Base-by-base conservation (phyloP, 208 protist species). In the Crithidia sp. region DNA sequence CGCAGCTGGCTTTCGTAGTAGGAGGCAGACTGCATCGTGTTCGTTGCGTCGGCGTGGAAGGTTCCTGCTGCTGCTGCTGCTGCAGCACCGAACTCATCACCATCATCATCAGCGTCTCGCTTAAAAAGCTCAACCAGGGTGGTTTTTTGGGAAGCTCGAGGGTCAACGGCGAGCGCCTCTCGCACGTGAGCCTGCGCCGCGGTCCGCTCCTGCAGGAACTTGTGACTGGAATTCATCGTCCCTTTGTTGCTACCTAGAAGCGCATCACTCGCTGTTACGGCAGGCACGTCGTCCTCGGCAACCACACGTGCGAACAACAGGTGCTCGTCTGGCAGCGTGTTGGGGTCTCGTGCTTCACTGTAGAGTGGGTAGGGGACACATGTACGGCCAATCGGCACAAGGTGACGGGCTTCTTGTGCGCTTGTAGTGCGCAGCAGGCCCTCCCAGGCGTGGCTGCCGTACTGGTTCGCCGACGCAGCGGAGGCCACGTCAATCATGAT, bases 341-440 rank as follows among this genome's bases (percentile, higher is more conserved):
- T 47, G 2, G 80, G 72, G 71, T 92, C 85, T 2, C 71, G 70
- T 9, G 87, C 61, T 50, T 88, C 81, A 53, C 81, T 64, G 80
- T 87, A 93, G 16, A 96, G 79, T 3, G 80, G 67, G 63, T 96
- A 96, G 13, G 91, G 91, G 43, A 85, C 91, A 53, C 74, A 83
- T 17, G 68, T 81, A 50, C 82, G 85, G 39, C 89, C 92, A 28
- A 95, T 74, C 39, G 82, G 83, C 14, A 96, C 81, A 28, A 86
- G 91, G 41, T 86, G 85, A 28, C 84, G 67, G 7, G 75, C 77
- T 13, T 58, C 74, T 17, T 73, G 59, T 3, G 65, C 66, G 45
- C 75, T 75, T 43, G 55, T 77, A 40, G 75, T 63, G 59, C 88
- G 86, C 70, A 95, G 74, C 50, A 80, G 67, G 10, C 85, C 88